Conservation (phyloP, 306 rosid genomes). For the Glycine soja region DNA sequence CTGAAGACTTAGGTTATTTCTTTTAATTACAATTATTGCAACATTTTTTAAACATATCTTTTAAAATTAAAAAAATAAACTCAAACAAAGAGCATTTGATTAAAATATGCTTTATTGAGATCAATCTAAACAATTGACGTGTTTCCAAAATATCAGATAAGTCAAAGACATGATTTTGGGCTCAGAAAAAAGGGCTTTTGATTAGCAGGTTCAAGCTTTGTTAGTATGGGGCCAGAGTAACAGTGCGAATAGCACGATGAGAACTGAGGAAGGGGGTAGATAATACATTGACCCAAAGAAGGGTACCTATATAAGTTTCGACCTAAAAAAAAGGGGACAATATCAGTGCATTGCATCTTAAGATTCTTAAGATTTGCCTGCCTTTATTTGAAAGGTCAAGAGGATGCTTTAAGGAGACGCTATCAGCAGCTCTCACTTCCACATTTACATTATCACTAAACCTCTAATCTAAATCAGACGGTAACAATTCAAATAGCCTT, state of each 20-base stretch:
- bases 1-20: not conserved
- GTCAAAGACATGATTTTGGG: not conserved
- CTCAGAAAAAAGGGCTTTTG: not conserved
- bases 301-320: not conserved
- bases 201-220: not conserved
- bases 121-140: not conserved
- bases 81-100: not conserved
- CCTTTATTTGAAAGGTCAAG: not conserved
- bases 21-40: not conserved
- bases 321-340: constrained; percentile 29
- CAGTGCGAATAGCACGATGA: not conserved
- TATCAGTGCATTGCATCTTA: constrained; percentile 39
- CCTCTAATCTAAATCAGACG: constrained; percentile 16
- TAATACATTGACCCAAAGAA: not conserved
- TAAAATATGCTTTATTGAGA: not conserved
- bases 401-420: constrained; percentile 1
- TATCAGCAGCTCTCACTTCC: constrained; percentile 47
- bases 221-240: not conserved
- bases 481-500: not conserved
- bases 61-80: not conserved
- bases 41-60: not conserved
- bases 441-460: constrained; percentile 1
- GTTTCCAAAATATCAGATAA: not conserved
- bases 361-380: not conserved
- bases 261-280: not conserved